phyloP scores from a whole-genome alignment of 306 rosid species.

The Begonia peltatifolia region DNA sequence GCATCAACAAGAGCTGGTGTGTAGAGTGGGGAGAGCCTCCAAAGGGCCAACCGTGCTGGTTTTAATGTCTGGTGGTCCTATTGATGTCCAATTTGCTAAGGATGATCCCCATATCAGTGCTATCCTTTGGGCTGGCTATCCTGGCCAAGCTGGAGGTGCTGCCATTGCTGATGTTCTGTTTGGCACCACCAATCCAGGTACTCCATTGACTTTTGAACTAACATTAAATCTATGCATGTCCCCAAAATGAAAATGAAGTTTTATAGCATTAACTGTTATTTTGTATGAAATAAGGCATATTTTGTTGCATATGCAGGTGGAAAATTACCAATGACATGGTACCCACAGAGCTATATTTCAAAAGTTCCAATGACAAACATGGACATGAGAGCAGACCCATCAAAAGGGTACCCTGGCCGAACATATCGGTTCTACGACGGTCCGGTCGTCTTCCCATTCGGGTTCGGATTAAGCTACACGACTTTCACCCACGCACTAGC shows the following conservation, averaged over 20 bases:
- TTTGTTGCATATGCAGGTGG: constrained; percentile 19
- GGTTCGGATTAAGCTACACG: constrained; percentile 67
- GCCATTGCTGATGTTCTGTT: constrained; percentile 76
- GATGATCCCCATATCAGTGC: constrained; percentile 41
- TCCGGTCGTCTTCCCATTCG: constrained; percentile 73
- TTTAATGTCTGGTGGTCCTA: constrained; percentile 77
- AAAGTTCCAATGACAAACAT: constrained; percentile 75
- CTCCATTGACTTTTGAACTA: too few species aligned
- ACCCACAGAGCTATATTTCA: constrained; percentile 45
- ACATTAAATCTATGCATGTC: too few species aligned
- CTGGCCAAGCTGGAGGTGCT: constrained; percentile 87
- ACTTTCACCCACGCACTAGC: constrained; percentile 31
- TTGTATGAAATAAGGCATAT: background rate
- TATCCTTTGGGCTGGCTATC: constrained; percentile 83
- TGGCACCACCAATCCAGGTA: constrained; percentile 67
- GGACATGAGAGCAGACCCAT: constrained; percentile 52
- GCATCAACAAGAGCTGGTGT: constrained; percentile 54
- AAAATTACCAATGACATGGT: constrained; percentile 75
- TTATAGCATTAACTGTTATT: too few species aligned
- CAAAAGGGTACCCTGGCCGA: constrained; percentile 72
- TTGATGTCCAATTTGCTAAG: constrained; percentile 65
- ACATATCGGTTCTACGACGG: constrained; percentile 91
- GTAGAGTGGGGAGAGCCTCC: constrained; percentile 36
- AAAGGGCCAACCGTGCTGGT: constrained; percentile 72
- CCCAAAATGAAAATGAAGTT: too few species aligned